Evolutionary conservation across 2,329 filamentous ascomycete genomes (phyloP).

Genomic region (Whalleya microplaca): DNA sequence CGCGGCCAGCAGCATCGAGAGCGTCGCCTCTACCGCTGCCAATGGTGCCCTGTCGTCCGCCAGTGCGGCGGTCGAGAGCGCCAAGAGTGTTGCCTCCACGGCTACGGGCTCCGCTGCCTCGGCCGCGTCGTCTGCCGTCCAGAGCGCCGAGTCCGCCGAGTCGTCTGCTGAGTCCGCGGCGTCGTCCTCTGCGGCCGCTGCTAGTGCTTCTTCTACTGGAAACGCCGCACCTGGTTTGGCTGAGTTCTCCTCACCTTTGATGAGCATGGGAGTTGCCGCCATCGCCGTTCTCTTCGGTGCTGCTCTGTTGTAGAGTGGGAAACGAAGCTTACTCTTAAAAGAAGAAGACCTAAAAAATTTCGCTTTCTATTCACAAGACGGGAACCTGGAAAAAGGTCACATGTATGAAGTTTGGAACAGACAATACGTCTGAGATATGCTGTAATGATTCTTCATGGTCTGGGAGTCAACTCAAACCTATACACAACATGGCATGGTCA

Average conservation of each 20-base stretch:
- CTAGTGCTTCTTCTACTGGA: background rate
- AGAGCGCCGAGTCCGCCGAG: conserved; percentile 6
- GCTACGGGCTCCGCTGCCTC: conserved; percentile 5
- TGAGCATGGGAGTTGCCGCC: conserved; percentile 19
- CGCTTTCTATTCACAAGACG: no score
- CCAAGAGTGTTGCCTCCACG: background rate
- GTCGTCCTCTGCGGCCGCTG: conserved; percentile 4
- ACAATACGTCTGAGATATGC: background rate
- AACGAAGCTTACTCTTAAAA: background rate
- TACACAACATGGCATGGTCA: no score
- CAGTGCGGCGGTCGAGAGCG: conserved; percentile 17
- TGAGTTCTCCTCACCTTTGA: conserved; percentile 17
- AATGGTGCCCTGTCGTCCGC: conserved; percentile 15
- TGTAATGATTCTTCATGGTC: no score
- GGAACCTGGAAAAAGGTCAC: no score
- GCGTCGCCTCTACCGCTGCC: conserved; percentile 28
- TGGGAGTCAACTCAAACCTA: no score
- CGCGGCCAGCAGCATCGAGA: conserved; percentile 23
- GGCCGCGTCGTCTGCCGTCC: background rate
- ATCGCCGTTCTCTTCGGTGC: conserved; percentile 24
- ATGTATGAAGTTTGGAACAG: no score
- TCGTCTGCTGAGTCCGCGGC: conserved; percentile 9
- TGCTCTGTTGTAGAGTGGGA: conserved; percentile 17
- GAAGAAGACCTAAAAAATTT: background rate
- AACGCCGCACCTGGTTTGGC: conserved; percentile 12